Conservation (phyloP, 129 eudicot species). For the Scalesia atractyloides region DNA sequence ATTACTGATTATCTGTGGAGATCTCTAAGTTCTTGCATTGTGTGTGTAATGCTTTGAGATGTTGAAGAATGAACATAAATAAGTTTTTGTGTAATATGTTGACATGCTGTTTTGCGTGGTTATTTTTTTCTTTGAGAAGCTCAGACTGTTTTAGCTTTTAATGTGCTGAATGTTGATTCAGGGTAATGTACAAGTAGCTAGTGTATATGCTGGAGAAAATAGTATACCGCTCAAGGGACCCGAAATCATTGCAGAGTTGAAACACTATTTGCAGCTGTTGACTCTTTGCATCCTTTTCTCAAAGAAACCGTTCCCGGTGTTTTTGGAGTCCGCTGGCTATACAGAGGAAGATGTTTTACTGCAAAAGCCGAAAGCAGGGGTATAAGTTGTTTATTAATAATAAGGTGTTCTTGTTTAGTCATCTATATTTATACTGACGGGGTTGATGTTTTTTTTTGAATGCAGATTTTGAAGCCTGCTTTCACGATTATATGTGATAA, state of each 20-base stretch:
- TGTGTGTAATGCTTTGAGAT: slow-evolving; percentile 15
- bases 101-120: neutral
- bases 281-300: slow-evolving; percentile 85
- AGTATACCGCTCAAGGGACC: slow-evolving; percentile 68
- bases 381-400: slow-evolving; percentile 25
- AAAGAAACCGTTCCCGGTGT: slow-evolving; percentile 96
- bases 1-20: neutral
- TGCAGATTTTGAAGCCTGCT: slow-evolving; percentile 97
- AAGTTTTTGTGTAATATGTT: neutral
- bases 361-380: slow-evolving; percentile 99
- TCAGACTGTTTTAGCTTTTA: neutral
- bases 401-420: slow-evolving; percentile 4
- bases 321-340: slow-evolving; percentile 91
- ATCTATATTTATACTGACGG: slow-evolving; percentile 15
- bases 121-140: neutral
- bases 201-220: slow-evolving; percentile 90
- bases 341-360: slow-evolving; percentile 77
- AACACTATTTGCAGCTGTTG: slow-evolving; percentile 66
- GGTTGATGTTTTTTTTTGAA: neutral
- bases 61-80: slow-evolving; percentile 9
- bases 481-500: slow-evolving; percentile 83
- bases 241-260: slow-evolving; percentile 66
- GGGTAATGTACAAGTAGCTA: slow-evolving; percentile 85
- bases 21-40: neutral
- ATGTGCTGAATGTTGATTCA: slow-evolving; percentile 40